Base-by-base conservation (phyloP, 768 basidiomycete genomes). In the Rhizopogon salebrosus region DNA sequence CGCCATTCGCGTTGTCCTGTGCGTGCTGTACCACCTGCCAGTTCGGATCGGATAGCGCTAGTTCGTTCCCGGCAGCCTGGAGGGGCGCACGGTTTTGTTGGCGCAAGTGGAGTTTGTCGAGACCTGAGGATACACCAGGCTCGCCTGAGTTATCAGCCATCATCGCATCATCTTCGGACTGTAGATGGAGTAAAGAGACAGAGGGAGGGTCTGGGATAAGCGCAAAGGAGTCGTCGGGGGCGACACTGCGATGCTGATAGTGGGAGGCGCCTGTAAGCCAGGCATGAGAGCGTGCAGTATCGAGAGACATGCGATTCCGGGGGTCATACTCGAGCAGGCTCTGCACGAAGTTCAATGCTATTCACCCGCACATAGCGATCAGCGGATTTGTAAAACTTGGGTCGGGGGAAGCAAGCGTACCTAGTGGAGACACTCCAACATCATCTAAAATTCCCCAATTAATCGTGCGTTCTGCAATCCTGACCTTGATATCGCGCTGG, bases 261-360 rank as follows among this genome's bases (percentile, higher is more conserved):
- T 24, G 18, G 6, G 3, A 4, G 0, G 4, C 35, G 16, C 24
- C 49, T 62, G 3, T 24, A 3, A 98, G 76, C 95, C 95, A 98
- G 1, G 82, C 80, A 60, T 98, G 93, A 0, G 67, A 24, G 9
- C 89, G 76, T 0, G 93, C 87, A 0, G 79, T 74, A 3, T 75
- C 70, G 54, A 94, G 76, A 6, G 84, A 82, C 79, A 95, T 80
- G n/a, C 95, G 84, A 13, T 64, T 55, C 0, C 56, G 57, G 0
- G 93, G 91, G 51, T 89, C 75, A 35, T 73, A 72, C 48, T 81
- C 76, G 14, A 98, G 79, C 9, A 98, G 78, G 2, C 67, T 59
- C 2, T 66, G 65, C 48, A 95, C 77, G 63, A 98, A 95, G 55
- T 83, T 74, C 48, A 76, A 66, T 2, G 75, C 92, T 87, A 58